Conservation (phyloP, 805 yeast species). For the Peterozyma xylosa region DNA sequence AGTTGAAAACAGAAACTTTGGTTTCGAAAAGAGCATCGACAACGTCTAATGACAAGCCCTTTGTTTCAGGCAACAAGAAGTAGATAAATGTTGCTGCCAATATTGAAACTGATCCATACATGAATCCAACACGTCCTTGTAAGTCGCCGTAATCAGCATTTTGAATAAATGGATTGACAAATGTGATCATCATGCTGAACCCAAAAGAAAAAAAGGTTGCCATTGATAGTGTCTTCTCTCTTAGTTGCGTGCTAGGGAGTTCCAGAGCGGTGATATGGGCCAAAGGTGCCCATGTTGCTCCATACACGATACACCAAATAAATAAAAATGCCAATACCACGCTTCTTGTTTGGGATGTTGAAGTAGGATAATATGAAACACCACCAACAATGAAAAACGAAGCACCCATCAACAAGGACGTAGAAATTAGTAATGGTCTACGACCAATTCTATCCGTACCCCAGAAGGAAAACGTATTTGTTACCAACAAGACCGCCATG, state of each 20-base stretch:
- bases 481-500: neutral
- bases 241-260: constrained; percentile 29
- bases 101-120: constrained; percentile 30
- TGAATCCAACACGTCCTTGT: constrained; percentile 39
- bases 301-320: constrained; percentile 37
- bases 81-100: constrained; percentile 15
- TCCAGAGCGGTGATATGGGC: constrained; percentile 32
- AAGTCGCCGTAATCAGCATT: constrained; percentile 35
- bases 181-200: constrained; percentile 19
- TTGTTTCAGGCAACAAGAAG: constrained; percentile 34
- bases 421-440: neutral
- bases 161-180: constrained; percentile 32
- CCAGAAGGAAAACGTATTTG: neutral
- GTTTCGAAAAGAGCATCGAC: constrained; percentile 26
- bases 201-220: constrained; percentile 28
- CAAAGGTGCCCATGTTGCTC: constrained; percentile 35
- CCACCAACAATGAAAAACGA: neutral
- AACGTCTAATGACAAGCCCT: constrained; percentile 28
- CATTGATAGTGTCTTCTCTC: constrained; percentile 32
- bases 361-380: neutral
- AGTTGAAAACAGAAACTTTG: constrained; percentile 27
- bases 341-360: too few species aligned
- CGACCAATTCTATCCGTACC: neutral
- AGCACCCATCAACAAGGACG: neutral
- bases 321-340: constrained; percentile 25